Evolutionary conservation across 1,284 basidiomycete genomes (phyloP).

Genomic region (Cryptococcus maquisensis): DNA sequence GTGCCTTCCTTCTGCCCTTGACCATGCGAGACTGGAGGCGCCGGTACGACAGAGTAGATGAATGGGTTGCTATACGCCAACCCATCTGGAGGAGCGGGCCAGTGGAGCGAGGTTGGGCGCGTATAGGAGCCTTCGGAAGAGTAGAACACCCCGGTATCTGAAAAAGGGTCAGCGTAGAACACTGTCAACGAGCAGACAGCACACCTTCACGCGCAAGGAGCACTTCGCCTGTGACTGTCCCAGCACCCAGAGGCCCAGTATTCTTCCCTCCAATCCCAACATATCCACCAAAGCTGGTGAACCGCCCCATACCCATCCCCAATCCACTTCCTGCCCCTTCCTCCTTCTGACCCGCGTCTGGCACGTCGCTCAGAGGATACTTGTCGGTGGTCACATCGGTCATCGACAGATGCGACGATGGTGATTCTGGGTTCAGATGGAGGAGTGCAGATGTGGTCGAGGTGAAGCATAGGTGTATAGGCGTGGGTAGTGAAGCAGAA

Average conservation of each 20-base stretch:
- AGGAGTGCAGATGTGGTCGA: slow-evolving; percentile 66
- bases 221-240: slow-evolving; percentile 62
- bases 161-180: background rate
- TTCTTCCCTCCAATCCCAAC: slow-evolving; percentile 76
- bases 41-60: slow-evolving; percentile 71
- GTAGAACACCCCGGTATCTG: slow-evolving; percentile 71
- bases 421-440: slow-evolving; percentile 56
- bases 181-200: slow-evolving; percentile 37
- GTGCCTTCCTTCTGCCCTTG: too few species aligned
- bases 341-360: background rate
- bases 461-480: slow-evolving; percentile 62
- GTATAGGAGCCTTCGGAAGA: slow-evolving; percentile 65
- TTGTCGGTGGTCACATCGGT: slow-evolving; percentile 65
- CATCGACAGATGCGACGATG: slow-evolving; percentile 57
- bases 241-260: slow-evolving; percentile 60
- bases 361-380: too few species aligned
- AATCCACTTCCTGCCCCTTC: slow-evolving; percentile 1
- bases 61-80: slow-evolving; percentile 77
- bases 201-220: slow-evolving; percentile 76
- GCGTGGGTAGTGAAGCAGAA: slow-evolving; percentile 24
- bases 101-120: slow-evolving; percentile 61
- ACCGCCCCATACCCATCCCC: slow-evolving; percentile 37
- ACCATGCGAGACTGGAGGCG: slow-evolving; percentile 9
- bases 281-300: slow-evolving; percentile 78
- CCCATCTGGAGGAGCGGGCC: slow-evolving; percentile 73